Evolutionary conservation across 2,329 filamentous ascomycete species (phyloP).

Genomic region (Pseudogymnoascus sp.): DNA sequence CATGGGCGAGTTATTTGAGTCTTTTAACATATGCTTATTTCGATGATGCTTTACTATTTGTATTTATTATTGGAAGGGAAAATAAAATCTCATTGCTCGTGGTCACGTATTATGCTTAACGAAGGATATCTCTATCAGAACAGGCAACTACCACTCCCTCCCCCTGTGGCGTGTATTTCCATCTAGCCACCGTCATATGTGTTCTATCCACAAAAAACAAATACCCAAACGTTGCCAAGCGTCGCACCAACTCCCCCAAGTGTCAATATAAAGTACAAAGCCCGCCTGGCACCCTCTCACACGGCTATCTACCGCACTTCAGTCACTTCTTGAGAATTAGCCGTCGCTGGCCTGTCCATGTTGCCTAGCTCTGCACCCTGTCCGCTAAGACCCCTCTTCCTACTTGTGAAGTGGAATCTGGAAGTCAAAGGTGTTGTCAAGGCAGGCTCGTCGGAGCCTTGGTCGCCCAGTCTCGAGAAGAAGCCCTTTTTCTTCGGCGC

Average conservation of each 20-base stretch:
- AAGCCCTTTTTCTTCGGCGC: constrained; percentile 63
- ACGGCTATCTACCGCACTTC: background rate
- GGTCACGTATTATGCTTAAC: background rate
- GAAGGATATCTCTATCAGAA: background rate
- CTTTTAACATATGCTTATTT: background rate
- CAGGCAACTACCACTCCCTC: background rate
- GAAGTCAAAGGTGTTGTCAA: constrained; percentile 38
- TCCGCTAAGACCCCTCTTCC: constrained; percentile 62
- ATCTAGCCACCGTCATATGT: background rate
- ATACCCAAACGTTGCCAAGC: background rate
- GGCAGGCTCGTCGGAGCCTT: constrained; percentile 32
- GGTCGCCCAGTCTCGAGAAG: constrained; percentile 72
- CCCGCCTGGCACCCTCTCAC: background rate
- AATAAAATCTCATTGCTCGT: background rate
- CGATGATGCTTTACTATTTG: too few species aligned
- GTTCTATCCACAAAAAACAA: background rate
- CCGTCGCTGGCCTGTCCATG: constrained; percentile 37
- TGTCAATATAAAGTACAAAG: background rate
- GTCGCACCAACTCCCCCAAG: background rate
- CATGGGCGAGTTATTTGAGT: background rate
- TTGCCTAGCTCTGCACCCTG: constrained; percentile 64
- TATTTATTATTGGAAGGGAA: background rate
- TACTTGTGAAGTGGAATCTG: constrained; percentile 54
- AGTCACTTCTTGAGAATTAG: constrained; percentile 9
- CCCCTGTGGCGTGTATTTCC: background rate